Evolutionary conservation across 257 asterid genomes (phyloP).

Genomic region (Scutellaria galericulata): DNA sequence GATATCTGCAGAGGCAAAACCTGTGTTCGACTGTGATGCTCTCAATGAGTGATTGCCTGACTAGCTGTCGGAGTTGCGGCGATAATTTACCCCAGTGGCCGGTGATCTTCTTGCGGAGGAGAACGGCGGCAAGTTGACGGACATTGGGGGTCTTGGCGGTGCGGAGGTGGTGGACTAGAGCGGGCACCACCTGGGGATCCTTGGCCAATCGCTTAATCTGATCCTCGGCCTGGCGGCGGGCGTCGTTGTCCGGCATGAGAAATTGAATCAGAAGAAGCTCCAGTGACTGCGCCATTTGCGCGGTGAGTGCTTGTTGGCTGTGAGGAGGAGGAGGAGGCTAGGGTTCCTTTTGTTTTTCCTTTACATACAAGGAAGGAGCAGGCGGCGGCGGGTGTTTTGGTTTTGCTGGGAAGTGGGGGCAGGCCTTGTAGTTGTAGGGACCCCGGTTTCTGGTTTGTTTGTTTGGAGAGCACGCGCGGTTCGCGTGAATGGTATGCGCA

Average conservation of each 20-base stretch:
- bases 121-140: constrained; percentile 96
- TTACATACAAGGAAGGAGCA: constrained; percentile 38
- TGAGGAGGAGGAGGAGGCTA: constrained; percentile 29
- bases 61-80: constrained; percentile 74
- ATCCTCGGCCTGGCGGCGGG: constrained; percentile 98
- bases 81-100: constrained; percentile 95
- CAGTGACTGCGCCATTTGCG: constrained; percentile 87
- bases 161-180: constrained; percentile 87
- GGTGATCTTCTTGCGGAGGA: constrained; percentile 96
- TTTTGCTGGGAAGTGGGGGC: constrained; percentile 20
- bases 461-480: constrained; percentile 23
- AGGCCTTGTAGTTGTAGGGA: constrained; percentile 27
- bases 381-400: constrained; percentile 48
- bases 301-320: constrained; percentile 33
- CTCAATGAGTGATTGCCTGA: constrained; percentile 87
- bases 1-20: constrained; percentile 35
- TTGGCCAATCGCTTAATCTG: constrained; percentile 92
- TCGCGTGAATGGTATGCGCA: not conserved
- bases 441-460: constrained; percentile 35
- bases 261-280: constrained; percentile 88
- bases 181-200: constrained; percentile 99
- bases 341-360: constrained; percentile 41
- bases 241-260: constrained; percentile 97
- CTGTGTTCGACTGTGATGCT: constrained; percentile 98
- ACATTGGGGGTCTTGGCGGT: constrained; percentile 99